Percentiles rank a stretch among this genome's conserved stretches.
Conservation (phyloP, 768 basidiomycete genomes). For the Phaeotremella skinneri region DNA sequence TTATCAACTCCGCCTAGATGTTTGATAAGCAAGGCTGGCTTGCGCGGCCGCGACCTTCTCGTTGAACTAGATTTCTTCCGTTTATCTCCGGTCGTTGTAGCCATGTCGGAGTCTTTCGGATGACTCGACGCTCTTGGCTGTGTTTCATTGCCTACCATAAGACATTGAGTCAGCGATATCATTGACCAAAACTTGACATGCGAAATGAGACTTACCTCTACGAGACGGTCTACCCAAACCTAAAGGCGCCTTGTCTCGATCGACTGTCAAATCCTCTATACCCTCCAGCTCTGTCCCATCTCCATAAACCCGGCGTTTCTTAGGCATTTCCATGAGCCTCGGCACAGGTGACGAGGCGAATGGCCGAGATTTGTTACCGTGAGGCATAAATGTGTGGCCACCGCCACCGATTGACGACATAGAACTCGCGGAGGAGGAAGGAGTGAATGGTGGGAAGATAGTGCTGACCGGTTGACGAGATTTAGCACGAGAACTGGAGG, state of each 20-base stretch:
- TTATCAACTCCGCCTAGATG: constrained; percentile 46
- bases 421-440: constrained; percentile 18
- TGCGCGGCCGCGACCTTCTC: constrained; percentile 12
- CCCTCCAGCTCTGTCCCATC: constrained; percentile 81
- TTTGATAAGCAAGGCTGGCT: constrained; percentile 40
- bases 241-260: constrained; percentile 67
- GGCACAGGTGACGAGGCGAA: not conserved
- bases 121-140: not conserved
- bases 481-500: constrained; percentile 67
- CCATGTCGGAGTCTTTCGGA: not conserved
- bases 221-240: constrained; percentile 17
- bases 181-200: not conserved
- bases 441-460: constrained; percentile 59
- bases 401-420: constrained; percentile 7
- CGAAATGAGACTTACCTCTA: constrained; percentile 15
- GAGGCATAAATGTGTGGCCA: not conserved
- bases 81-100: constrained; percentile 12
- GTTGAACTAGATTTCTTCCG: constrained; percentile 29
- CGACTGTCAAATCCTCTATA: constrained; percentile 82
- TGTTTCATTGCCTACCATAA: not conserved
- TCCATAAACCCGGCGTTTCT: constrained; percentile 41
- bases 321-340: constrained; percentile 28
- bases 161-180: not conserved
- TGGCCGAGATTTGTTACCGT: not conserved
- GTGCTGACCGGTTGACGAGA: constrained; percentile 71